Conservation (phyloP, 345 rosid genomes). For the Euphorbia pulcherrima region DNA sequence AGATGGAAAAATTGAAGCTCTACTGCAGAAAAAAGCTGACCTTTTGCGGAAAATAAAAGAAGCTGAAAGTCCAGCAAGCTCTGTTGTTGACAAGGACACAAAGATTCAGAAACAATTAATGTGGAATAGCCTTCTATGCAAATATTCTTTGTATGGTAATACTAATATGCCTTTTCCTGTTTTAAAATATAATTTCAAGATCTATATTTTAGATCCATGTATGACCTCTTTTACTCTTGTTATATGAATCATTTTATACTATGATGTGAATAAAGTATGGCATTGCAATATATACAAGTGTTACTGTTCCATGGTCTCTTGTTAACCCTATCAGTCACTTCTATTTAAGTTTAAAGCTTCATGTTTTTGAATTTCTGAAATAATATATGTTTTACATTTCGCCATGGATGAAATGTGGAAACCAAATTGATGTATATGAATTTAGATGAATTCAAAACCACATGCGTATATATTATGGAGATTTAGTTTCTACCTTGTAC, state of each 20-base stretch:
- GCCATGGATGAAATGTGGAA: too few species aligned
- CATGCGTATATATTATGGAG: too few species aligned
- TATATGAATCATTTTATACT: background rate
- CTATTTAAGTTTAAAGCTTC: too few species aligned
- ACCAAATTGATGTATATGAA: too few species aligned
- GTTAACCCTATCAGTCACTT: too few species aligned
- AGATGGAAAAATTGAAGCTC: slow-evolving; percentile 47
- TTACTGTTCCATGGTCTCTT: background rate
- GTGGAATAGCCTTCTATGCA: slow-evolving; percentile 2
- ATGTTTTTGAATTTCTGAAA: too few species aligned
- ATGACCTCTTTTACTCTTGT: background rate
- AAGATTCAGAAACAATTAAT: slow-evolving; percentile 6
- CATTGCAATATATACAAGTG: slow-evolving; percentile 1
- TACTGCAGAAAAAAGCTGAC: slow-evolving; percentile 43
- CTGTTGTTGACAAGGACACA: slow-evolving; percentile 16
- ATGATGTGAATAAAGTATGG: slow-evolving; percentile 5
- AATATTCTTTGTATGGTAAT: background rate
- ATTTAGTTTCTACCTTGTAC: too few species aligned
- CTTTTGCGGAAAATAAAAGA: slow-evolving; percentile 58
- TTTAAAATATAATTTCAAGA: background rate
- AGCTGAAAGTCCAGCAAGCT: slow-evolving; percentile 35
- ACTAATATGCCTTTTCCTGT: background rate
- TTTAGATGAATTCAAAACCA: too few species aligned
- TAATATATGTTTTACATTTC: too few species aligned
- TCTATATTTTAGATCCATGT: slow-evolving; percentile 2